Conservation (phyloP, 2,329 filamentous ascomycete species). For the Aspergillus tubingensis region DNA sequence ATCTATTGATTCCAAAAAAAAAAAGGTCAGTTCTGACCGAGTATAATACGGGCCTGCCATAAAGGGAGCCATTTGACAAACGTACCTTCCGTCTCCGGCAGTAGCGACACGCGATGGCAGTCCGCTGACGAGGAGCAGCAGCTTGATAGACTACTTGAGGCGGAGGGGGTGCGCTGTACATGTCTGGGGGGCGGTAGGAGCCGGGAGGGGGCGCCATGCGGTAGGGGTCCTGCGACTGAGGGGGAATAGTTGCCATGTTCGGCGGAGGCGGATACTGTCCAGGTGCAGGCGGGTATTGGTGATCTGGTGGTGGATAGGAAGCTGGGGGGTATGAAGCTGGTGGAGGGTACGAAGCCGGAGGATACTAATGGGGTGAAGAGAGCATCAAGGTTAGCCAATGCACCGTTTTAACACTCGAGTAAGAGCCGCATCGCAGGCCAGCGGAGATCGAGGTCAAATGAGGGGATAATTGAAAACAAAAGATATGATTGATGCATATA, state of each 20-base stretch:
- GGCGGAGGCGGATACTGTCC: conserved; percentile 38
- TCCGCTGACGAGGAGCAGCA: conserved; percentile 53
- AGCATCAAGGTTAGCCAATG: not conserved
- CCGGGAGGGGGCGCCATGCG: conserved; percentile 47
- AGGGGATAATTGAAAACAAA: not conserved
- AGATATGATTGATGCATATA: not conserved
- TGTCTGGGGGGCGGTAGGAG: conserved; percentile 45
- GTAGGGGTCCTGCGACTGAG: conserved; percentile 47
- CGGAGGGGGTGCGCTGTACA: conserved; percentile 42
- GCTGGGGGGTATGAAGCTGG: conserved; percentile 22
- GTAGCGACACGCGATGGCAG: conserved; percentile 55
- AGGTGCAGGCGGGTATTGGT: conserved; percentile 36
- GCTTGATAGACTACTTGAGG: conserved; percentile 46
- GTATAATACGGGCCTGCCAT: not conserved
- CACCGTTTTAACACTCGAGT: not conserved
- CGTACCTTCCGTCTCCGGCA: conserved; percentile 55
- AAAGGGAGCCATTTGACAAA: conserved; percentile 3
- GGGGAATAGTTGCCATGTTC: conserved; percentile 46
- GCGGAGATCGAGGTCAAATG: not conserved
- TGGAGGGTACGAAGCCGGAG: conserved; percentile 36
- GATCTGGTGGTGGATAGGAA: conserved; percentile 36
- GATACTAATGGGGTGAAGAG: conserved; percentile 27
- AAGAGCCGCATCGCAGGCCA: conserved; percentile 1
- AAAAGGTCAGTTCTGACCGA: conserved; percentile 13
- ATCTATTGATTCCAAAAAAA: conserved; percentile 53